Base-by-base conservation (phyloP, 192 early-diverging fungal genomes). In the Gigaspora rosea region DNA sequence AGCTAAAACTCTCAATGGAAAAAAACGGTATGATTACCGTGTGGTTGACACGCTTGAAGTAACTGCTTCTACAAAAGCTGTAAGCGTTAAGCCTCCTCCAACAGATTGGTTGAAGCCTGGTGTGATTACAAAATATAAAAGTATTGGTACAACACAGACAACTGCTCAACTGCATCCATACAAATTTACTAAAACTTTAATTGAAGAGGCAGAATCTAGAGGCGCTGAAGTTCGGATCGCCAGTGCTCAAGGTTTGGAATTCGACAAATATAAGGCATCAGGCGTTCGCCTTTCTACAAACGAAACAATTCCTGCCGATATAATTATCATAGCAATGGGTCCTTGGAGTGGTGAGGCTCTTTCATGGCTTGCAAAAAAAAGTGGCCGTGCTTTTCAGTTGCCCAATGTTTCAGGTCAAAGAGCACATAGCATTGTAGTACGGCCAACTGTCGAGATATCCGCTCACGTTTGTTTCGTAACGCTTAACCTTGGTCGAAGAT, bases 81-180 rank as follows among this genome's bases (percentile, higher is more conserved):
- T 33, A 49, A 76, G 63, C 41, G 58, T 50, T 36, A 76, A 76
- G 54, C 48, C 46, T 52, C 56, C 74, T 35, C 74, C 74, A 33
- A 76, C 63, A 27, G 49, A 65, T 46, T 76, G 74, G 74, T 56
- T 76, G 22, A 76, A 65, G 52, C 7, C 51, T 10, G 63, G 63
- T n/a, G 62, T 76, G 35, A 52, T 76, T 13, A 69, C 52, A 9
- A 76, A 66, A 11, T 54, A 32, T 15, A 77, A 80, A 16, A 12
- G 32, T 20, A 76, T 80, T 33, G 85, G 83, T 8, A 77, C 47
- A 36, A 71, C 65, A 11, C 73, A 77, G 10, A 82, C 78, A 49
- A 84, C 82, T 22, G 85, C 84, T 13, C 84, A 85, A 61, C 73
- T 85, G 3, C 80, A 81, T 71, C 84, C 84, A 9, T 58, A 68